These are phyloP conservation scores for Monilinia aucupariae DNA, from an alignment of 2,329 filamentous ascomycete species.

Conservation along the genomic window DNA sequence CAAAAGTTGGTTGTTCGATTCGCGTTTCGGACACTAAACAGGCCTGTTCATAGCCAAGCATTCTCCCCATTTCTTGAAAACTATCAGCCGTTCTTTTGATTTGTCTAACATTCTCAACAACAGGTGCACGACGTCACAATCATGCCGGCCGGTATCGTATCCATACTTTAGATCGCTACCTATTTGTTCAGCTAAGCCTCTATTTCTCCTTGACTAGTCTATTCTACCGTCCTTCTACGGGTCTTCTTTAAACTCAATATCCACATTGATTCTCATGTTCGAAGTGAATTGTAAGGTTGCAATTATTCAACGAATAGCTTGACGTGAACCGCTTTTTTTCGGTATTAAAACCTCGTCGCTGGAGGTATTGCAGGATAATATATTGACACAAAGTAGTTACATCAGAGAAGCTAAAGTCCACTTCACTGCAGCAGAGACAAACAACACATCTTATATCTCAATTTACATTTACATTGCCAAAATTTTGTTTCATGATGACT, in stretches of 20 bases:
- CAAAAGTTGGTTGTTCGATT: not conserved
- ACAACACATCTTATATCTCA: not conserved
- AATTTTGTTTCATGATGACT: not conserved
- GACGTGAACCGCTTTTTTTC: not conserved
- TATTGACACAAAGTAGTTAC: not conserved
- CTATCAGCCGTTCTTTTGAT: not conserved
- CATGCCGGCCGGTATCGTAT: slow-evolving; percentile 2
- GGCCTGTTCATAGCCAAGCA: not conserved
- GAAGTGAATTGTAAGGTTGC: not conserved
- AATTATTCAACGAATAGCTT: not conserved
- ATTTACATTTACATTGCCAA: not conserved
- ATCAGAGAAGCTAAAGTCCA: slow-evolving; percentile 5
- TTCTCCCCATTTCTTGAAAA: not conserved
- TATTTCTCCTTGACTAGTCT: not conserved
- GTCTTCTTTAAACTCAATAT: not conserved
- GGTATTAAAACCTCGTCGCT: not conserved
- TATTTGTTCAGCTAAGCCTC: slow-evolving; percentile 12
- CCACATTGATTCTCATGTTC: not conserved
- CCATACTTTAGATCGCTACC: not conserved
- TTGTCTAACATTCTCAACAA: not conserved
- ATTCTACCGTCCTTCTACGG: not conserved
- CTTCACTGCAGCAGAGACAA: slow-evolving; percentile 9
- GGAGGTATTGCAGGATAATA: slow-evolving; percentile 1
- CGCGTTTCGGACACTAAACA: not conserved
- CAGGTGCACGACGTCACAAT: not conserved